Evolutionary conservation across 257 asterid genomes (phyloP), one percentile per base, ranked within the genome.

Genomic region (Lantana camara): DNA sequence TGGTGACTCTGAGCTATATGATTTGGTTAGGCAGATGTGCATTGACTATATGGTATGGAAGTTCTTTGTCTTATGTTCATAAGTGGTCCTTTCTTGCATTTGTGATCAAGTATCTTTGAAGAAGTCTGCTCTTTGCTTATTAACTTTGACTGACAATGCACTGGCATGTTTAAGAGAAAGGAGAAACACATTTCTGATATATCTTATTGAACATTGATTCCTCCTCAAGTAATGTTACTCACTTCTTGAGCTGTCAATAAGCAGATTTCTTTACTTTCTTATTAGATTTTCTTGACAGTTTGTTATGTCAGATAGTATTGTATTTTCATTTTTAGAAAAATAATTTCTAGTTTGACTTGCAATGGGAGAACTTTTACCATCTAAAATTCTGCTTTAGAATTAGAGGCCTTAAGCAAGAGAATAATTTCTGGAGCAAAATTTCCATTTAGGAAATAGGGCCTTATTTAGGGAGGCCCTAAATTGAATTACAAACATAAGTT

Each of bases 11-110:
- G 96, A 91, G 63, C 60, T 63, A 55, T 88, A 80, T 77, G 96
- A 86, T 82, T 73, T 82, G 94, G 96, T 80, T 72, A 88, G 99
- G 82, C 99, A 94, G 88, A 81, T 94, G 97, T 94, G 96, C 91
- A 88, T 94, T 48, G 99, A 94, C 73, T 94, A 94, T 80, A 88
- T 94, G 99, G 99, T 94, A 94, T 17, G 78, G 16, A 34, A 23
- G 20, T 50, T 76, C 34, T 65, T 44, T 10, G 46, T 41, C 52
- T 46, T 58, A 38, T 62, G 66, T 22, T 60, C 34, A 40, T 23
- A 17, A 48, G 14, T 21, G 27, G 24, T 15, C 48, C 65, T 14
- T 16, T 56, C 24, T 59, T 42, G 61, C 65, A 27, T 57, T 19
- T 49, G 47, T 69, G 55, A 30, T n/a, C 32, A 45, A 38, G 4